Percentiles rank a stretch among this genome's conserved stretches.
These are phyloP conservation scores for Kurtzmaniella quercitrusa DNA, from an alignment of 1,139 yeast genomes.

Conservation along the genomic window DNA sequence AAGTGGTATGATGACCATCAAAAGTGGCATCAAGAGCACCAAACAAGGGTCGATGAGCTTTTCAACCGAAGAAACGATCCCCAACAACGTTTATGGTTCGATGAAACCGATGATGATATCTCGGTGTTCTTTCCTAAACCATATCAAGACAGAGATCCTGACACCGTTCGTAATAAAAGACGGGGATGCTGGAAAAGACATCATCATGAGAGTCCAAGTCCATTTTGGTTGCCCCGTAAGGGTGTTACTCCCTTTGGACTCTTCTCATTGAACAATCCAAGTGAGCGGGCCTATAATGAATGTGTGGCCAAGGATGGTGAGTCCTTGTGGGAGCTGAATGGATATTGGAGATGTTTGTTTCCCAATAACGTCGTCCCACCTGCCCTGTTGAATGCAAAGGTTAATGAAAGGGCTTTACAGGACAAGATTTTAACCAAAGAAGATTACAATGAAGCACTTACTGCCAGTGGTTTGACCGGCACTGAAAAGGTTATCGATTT, in stretches of 20 bases:
- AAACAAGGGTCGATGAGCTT: neutral
- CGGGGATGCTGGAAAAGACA: neutral
- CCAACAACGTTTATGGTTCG: neutral
- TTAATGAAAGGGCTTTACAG: constrained; percentile 14
- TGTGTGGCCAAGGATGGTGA: constrained; percentile 65
- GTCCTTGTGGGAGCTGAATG: constrained; percentile 74
- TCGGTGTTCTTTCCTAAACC: constrained; percentile 8
- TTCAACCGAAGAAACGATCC: neutral
- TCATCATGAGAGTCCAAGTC: neutral
- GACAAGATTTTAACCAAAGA: constrained; percentile 48
- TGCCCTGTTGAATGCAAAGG: constrained; percentile 26
- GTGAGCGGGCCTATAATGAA: constrained; percentile 52
- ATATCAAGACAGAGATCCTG: constrained; percentile 8
- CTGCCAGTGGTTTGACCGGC: constrained; percentile 8
- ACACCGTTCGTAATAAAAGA: constrained; percentile 1
- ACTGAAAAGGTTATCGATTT: constrained; percentile 23
- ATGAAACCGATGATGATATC: neutral
- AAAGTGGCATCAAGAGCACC: neutral
- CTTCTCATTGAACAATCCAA: constrained; percentile 60
- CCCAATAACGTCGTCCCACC: constrained; percentile 50
- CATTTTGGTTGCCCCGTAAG: neutral
- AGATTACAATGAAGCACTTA: constrained; percentile 30
- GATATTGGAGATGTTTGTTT: constrained; percentile 85
- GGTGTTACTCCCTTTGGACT: constrained; percentile 40
- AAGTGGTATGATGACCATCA: constrained; percentile 1